Evolutionary conservation across 805 yeast species (phyloP), one percentile per base, ranked within the genome.

Genomic region (Kuraishia capsulata): DNA sequence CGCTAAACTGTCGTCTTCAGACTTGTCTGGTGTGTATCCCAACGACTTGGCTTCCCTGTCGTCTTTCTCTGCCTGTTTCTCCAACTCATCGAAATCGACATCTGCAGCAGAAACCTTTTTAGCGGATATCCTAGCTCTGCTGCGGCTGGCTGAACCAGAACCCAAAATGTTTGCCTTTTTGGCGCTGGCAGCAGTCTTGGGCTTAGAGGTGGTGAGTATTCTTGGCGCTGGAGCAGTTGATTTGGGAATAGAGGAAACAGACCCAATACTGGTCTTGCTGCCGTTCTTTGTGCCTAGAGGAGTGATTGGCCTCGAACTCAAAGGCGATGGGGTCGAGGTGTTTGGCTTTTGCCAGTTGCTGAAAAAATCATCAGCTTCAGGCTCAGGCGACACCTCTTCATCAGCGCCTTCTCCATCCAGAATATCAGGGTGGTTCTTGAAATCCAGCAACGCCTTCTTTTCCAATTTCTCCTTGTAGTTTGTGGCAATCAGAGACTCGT

Each of bases 271-370:
- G 56, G 63, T 9, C 51, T 42, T 5, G 48, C 36, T 11, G 42
- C 36, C 14, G 39, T 39, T 30, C 36, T 36, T 9, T 46, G 40
- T 42, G 31, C 46, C 48, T 13, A 47, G 38, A 14, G 78, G 78
- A 2, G 78, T 71, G 21, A 55, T 53, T 28, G 64, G 61, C 40
- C 64, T 56, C 4, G 75, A 69, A 2, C 64, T 64, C 42, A 71
- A 44, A 11, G 80, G 78, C 3, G 76, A 69, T 20, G 59, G 56
- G 4, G 59, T 51, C 14, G 72, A 60, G 20, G 70, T 60, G 33
- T 66, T 61, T 5, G 95, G 87, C 53, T 86, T 86, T 41, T 85
- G 86, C 92, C 96, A 89, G 54, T 78, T 81, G 39, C 92, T 73
- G 62, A 92, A 92, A 59, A 92, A 92, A 60, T 87, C 96, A 58